phyloP scores from a whole-genome alignment of 805 yeast species.

The Wickerhamiella galacta region DNA sequence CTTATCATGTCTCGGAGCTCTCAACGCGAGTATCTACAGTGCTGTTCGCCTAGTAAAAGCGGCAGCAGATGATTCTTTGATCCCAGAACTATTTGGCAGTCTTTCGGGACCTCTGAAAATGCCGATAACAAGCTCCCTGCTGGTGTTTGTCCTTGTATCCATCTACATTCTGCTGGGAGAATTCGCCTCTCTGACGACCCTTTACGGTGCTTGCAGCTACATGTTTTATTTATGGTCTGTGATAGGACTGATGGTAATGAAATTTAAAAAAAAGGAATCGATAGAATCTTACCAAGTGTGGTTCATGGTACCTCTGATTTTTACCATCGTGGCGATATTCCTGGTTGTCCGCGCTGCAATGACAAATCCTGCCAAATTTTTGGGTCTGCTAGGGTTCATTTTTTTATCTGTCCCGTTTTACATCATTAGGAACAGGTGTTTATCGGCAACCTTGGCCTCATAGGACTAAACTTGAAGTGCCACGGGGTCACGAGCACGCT shows the following conservation, averaged over 20 bases:
- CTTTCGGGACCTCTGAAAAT: constrained; percentile 15
- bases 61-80: constrained; percentile 21
- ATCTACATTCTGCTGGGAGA: constrained; percentile 24
- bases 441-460: too few species aligned
- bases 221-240: constrained; percentile 23
- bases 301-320: constrained; percentile 23
- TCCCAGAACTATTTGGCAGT: constrained; percentile 20
- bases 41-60: constrained; percentile 23
- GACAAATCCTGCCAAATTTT: constrained; percentile 21
- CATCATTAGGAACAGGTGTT: too few species aligned
- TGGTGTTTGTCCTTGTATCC: constrained; percentile 19
- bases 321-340: constrained; percentile 25
- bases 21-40: constrained; percentile 25
- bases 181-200: constrained; percentile 22
- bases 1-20: constrained; percentile 26
- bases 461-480: too few species aligned
- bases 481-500: too few species aligned
- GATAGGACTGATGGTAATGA: constrained; percentile 22
- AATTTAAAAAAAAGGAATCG: constrained; percentile 22
- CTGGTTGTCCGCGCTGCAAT: constrained; percentile 21
- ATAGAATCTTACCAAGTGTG: constrained; percentile 24
- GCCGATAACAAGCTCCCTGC: constrained; percentile 22
- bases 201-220: constrained; percentile 24
- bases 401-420: constrained; percentile 20
- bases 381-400: constrained; percentile 18